Conservation (phyloP, 2,329 filamentous ascomycete species). For the Aureobasidium sp. region DNA sequence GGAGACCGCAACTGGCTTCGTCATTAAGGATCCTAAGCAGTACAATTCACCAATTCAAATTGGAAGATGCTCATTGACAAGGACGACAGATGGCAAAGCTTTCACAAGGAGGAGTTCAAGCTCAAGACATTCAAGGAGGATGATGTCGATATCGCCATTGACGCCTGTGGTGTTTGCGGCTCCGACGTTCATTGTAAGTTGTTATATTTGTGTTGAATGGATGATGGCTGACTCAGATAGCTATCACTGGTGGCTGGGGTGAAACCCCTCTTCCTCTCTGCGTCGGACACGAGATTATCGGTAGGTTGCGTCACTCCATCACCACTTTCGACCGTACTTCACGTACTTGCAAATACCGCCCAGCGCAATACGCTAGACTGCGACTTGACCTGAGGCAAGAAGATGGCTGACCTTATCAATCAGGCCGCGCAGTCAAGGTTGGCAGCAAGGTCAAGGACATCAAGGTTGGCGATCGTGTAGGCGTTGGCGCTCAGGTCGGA, state of each 20-base stretch:
- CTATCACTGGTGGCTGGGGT: conserved; percentile 32
- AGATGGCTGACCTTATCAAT: neutral
- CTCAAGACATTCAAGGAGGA: conserved; percentile 35
- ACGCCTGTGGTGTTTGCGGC: conserved; percentile 32
- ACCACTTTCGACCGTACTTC: too few relatives aligned
- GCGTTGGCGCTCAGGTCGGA: conserved; percentile 42
- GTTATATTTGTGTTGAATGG: conserved; percentile 25
- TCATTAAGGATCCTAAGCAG: conserved; percentile 47
- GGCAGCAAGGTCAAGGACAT: conserved; percentile 23
- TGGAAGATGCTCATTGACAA: conserved; percentile 38
- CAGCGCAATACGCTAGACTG: too few relatives aligned
- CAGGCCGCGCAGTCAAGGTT: conserved; percentile 20
- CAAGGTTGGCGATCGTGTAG: conserved; percentile 34
- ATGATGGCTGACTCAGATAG: neutral
- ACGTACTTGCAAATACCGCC: neutral
- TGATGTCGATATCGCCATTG: conserved; percentile 35
- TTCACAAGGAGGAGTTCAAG: conserved; percentile 34
- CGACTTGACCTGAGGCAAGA: neutral
- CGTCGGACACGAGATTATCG: conserved; percentile 24
- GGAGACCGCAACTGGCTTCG: conserved; percentile 37
- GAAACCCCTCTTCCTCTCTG: conserved; percentile 30
- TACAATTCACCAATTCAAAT: conserved; percentile 23
- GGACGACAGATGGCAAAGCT: conserved; percentile 42
- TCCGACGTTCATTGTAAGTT: conserved; percentile 23
- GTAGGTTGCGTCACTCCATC: conserved; percentile 11